Evolutionary conservation across 2,329 filamentous ascomycete species (phyloP), one percentile per base, ranked within the genome.

Genomic region (Cordyceps tenuipes): DNA sequence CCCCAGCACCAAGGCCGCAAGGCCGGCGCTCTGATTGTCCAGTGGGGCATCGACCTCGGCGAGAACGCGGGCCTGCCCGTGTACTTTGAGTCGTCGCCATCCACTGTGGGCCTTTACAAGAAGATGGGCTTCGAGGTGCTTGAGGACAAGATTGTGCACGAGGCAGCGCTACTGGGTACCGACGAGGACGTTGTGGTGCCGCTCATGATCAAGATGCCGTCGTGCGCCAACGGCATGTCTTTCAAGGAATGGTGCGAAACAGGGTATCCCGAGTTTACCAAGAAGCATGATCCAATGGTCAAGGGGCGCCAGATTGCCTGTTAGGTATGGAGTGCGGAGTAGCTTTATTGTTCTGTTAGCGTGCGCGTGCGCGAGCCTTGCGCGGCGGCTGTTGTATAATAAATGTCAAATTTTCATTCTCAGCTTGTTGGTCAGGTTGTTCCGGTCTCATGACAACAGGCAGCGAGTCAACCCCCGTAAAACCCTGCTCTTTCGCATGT

Each of bases 81-180:
- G 4, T 80, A 80, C 67, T 72, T 80, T 46, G 78, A 81, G 66
- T 75, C 76, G 2, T 78, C 76, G 0, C 73, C 70, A 3, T 70
- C 71, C 5, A 76, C 75, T 0, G 68, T 72, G 43, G 68, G 68
- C 8, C 67, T 81, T 31, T 81, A 81, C 66, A 69, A 73, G 61
- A 79, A 75, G 62, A 70, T 77, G 64, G 78, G 78, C 2, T 81
- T 78, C 64, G 68, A 70, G 54, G 68, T 68, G 56, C 64, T 79
- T 6, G 69, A 72, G 2, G 71, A 75, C 46, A 73, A 69, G 17
- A 66, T 76, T 21, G 69, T 76, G 9, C 75, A 77, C 67, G 72
- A 70, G 57, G 67, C 68, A 23, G 69, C 70, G 23, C 61, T 72
- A 5, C 63, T 76, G 54, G 71, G 69, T 5, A 70, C 70, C 2